These are phyloP conservation scores for Prosopis cineraria DNA, from an alignment of 306 rosid genomes.

Conservation along the genomic window DNA sequence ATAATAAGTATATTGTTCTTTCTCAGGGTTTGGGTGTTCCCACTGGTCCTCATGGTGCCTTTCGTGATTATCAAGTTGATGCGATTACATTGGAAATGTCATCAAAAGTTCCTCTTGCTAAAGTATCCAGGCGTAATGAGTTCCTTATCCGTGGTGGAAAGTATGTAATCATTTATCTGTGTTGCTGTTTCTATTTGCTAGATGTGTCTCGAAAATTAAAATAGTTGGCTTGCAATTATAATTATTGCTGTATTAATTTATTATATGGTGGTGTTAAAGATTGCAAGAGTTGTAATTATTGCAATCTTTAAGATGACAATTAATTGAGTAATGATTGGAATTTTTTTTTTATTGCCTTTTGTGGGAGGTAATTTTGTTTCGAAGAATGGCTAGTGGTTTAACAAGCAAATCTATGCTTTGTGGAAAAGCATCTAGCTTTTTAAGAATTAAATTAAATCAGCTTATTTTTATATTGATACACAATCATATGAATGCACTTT, in stretches of 20 bases:
- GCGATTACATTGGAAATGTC: conserved; percentile 89
- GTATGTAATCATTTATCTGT: conserved; percentile 46
- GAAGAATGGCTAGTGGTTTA: conserved; percentile 6
- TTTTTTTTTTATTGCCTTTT: conserved; percentile 9
- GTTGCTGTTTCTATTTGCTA: not conserved
- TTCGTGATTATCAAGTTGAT: conserved; percentile 96
- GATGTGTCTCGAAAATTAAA: conserved; percentile 6
- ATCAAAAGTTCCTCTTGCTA: conserved; percentile 56
- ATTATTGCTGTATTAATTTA: not conserved
- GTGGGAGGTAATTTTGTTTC: conserved; percentile 3
- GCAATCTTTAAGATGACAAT: not conserved
- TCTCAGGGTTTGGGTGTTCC: conserved; percentile 91
- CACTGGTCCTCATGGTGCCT: conserved; percentile 94
- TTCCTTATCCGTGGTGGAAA: conserved; percentile 80
- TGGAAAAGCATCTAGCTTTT: conserved; percentile 19
- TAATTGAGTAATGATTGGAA: conserved; percentile 9
- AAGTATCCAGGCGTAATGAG: conserved; percentile 58
- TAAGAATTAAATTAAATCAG: conserved; percentile 27
- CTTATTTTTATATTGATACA: not conserved
- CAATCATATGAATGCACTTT: not conserved
- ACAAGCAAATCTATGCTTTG: conserved; percentile 1
- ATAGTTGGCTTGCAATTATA: conserved; percentile 21
- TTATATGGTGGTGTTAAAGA: not conserved
- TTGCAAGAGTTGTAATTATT: conserved; percentile 9
- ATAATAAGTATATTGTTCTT: conserved; percentile 23